phyloP scores from a whole-genome alignment of 768 basidiomycete species.

The Suillus bovinus region DNA sequence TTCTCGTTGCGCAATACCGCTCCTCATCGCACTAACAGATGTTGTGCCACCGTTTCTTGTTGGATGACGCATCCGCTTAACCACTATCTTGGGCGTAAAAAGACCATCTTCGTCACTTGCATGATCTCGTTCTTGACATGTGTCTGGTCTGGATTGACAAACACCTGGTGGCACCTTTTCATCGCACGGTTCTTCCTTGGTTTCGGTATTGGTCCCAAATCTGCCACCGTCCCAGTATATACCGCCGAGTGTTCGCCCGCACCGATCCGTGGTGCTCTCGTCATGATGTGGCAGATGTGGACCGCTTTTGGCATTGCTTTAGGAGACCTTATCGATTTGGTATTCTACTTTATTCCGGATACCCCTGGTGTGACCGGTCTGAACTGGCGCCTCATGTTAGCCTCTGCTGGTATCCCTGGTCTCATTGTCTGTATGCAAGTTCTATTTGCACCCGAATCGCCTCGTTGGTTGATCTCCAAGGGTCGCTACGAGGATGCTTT shows the following conservation, averaged over 20 bases:
- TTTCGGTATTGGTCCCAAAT: constrained; percentile 52
- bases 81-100: constrained; percentile 56
- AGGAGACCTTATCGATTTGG: constrained; percentile 67
- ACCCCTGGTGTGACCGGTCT: constrained; percentile 52
- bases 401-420: constrained; percentile 64
- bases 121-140: constrained; percentile 54
- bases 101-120: constrained; percentile 60
- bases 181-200: constrained; percentile 55
- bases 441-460: constrained; percentile 62
- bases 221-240: constrained; percentile 62
- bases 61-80: constrained; percentile 79
- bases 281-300: constrained; percentile 95
- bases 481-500: constrained; percentile 70
- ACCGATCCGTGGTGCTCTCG: constrained; percentile 81
- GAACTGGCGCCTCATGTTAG: constrained; percentile 83
- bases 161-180: constrained; percentile 60
- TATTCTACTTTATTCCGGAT: constrained; percentile 54
- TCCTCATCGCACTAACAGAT: constrained; percentile 31
- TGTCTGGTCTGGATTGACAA: constrained; percentile 55
- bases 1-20: constrained; percentile 14
- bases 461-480: constrained; percentile 85
- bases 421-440: constrained; percentile 45
- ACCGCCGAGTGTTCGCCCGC: constrained; percentile 82
- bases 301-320: constrained; percentile 84
- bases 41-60: constrained; percentile 53